Conservation (phyloP, 257 asterid species). For the Misopates orontium region DNA sequence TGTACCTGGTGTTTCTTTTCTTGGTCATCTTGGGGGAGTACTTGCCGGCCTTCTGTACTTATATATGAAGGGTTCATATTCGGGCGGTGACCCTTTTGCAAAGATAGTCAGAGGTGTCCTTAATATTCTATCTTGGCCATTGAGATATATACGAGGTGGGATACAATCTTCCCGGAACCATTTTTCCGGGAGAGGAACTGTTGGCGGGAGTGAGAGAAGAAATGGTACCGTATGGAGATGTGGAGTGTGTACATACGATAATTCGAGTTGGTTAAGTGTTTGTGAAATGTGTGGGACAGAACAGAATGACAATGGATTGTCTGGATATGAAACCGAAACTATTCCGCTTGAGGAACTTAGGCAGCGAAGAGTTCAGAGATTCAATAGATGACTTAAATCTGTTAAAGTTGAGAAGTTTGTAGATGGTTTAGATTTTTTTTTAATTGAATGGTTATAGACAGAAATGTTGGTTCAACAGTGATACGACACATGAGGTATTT, state of each 20-base stretch:
- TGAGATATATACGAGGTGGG: constrained; percentile 36
- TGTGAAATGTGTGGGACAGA: constrained; percentile 80
- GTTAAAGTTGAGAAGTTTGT: too few species aligned
- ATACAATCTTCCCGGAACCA: constrained; percentile 32
- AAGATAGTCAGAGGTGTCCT: constrained; percentile 42
- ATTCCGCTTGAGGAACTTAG: constrained; percentile 65
- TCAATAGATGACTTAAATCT: constrained; percentile 34
- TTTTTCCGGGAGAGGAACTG: constrained; percentile 57
- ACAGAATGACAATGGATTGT: constrained; percentile 30
- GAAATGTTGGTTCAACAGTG: too few species aligned
- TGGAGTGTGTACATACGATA: constrained; percentile 70
- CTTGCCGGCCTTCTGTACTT: constrained; percentile 77
- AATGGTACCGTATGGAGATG: constrained; percentile 65
- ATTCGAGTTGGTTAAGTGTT: constrained; percentile 38
- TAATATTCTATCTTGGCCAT: constrained; percentile 57
- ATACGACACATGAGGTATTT: too few species aligned
- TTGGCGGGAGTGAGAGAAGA: constrained; percentile 33
- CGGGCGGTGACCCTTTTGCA: constrained; percentile 50
- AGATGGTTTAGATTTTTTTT: too few species aligned
- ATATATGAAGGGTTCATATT: constrained; percentile 36
- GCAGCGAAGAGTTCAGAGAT: constrained; percentile 63
- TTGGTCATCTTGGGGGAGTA: constrained; percentile 89
- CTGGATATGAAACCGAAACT: constrained; percentile 17
- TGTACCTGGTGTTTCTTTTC: constrained; percentile 87
- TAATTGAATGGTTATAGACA: too few species aligned